Conservation (phyloP, 352 stramenopile species). For the Phytopythium kandeliae region DNA sequence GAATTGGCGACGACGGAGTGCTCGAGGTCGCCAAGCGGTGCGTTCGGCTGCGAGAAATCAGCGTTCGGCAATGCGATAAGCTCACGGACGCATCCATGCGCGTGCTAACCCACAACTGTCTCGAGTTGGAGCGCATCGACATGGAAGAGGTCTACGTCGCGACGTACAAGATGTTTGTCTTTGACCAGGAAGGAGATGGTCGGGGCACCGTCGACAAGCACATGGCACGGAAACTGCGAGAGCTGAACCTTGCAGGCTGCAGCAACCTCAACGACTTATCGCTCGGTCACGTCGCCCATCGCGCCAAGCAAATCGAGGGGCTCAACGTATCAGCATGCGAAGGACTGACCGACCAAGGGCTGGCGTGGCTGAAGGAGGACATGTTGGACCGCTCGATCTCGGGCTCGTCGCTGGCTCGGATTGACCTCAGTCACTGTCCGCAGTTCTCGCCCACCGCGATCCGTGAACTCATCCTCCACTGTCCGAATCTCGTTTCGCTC, state of each 20-base stretch:
- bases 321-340: conserved; percentile 55
- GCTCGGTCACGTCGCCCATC: conserved; percentile 64
- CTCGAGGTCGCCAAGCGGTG: conserved; percentile 56
- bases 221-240: conserved; percentile 53
- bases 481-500: conserved; percentile 56
- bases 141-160: conserved; percentile 75
- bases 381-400: conserved; percentile 53
- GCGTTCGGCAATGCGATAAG: conserved; percentile 75
- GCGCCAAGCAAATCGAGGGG: conserved; percentile 38
- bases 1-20: conserved; percentile 76
- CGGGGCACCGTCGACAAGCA: conserved; percentile 73
- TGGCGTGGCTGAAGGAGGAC: conserved; percentile 54
- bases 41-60: conserved; percentile 59
- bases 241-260: conserved; percentile 68
- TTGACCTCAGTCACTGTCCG: conserved; percentile 83
- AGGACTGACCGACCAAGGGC: conserved; percentile 56
- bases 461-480: conserved; percentile 47
- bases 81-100: conserved; percentile 73
- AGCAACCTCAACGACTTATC: conserved; percentile 60
- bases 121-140: conserved; percentile 71
- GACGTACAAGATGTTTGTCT: conserved; percentile 77
- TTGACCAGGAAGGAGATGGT: conserved; percentile 80
- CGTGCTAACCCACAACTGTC: conserved; percentile 76
- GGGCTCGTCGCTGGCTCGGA: conserved; percentile 33
- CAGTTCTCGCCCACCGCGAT: conserved; percentile 52